A percentile compares a stretch with the other conserved stretches of the same genome.
phyloP scores from a whole-genome alignment of 2,329 filamentous ascomycete species.

The Calycina herbarum region DNA sequence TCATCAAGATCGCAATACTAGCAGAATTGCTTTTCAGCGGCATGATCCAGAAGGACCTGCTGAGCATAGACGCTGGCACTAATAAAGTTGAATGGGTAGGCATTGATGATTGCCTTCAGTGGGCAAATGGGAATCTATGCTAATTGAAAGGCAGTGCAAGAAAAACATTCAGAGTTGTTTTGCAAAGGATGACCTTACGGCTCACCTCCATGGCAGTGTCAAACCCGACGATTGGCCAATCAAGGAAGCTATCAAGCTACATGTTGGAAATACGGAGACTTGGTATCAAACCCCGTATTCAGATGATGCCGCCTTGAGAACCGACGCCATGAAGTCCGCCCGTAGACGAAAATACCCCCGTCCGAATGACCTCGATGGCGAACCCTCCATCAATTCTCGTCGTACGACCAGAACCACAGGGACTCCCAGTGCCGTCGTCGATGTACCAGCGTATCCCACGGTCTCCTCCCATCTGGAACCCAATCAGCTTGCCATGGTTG shows the following conservation, averaged over 20 bases:
- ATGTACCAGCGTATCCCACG: too few species aligned
- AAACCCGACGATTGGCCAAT: neutral
- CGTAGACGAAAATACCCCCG: too few species aligned
- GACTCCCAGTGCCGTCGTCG: too few species aligned
- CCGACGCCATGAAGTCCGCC: too few species aligned
- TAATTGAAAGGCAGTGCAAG: neutral
- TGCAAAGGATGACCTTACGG: neutral
- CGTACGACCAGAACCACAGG: too few species aligned
- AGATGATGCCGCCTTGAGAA: too few species aligned
- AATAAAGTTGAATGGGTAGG: neutral
- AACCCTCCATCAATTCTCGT: too few species aligned
- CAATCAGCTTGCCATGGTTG: too few species aligned
- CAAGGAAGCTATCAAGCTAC: neutral
- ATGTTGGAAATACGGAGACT: neutral
- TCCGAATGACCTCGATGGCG: too few species aligned
- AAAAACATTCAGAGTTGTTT: neutral
- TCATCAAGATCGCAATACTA: neutral
- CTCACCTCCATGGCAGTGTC: neutral
- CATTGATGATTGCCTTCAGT: neutral
- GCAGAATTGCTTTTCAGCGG: neutral
- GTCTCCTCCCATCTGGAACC: too few species aligned
- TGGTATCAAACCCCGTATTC: neutral
- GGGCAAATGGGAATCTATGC: neutral
- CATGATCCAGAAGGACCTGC: neutral
- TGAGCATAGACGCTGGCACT: neutral